Evolutionary conservation across 768 basidiomycete species (phyloP), one percentile per base, ranked within the genome.

Genomic region (Amanita thiersii): DNA sequence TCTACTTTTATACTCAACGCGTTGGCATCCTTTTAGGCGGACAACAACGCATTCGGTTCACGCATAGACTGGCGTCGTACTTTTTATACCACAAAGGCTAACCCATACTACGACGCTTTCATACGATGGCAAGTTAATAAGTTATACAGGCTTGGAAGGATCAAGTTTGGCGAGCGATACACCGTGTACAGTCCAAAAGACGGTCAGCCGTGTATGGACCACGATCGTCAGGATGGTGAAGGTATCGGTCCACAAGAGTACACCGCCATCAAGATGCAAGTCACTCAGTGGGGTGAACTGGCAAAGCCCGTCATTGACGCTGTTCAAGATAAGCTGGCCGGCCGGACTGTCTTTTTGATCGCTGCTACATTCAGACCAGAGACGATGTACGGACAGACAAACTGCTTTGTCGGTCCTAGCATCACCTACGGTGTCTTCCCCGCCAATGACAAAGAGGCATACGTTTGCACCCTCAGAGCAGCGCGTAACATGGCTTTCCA

Each of bases 121-220:
- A 89, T 99, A 36, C 81, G 92, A 24, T 99, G 96, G 96, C 96
- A 99, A 57, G 81, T 91, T 61, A 97, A 94, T 70, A 91, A 88
- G 58, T 72, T 98, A 6, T 73, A 89, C 62, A 69, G 66, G 31
- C 70, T 91, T 35, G 85, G 86, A 24, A 93, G 92, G 65, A 89
- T 99, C 70, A 96, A 94, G 63, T 99, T 97, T 56, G 96, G 96
- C 37, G 87, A 96, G 63, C 82, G 96, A 32, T 94, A 97, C 62
- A 99, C 96, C 10, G 89, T 99, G 56, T 99, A 96, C 73, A 93
- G 89, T 49, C 91, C 92, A 2, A 97, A 97, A 62, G 96, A 99
- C 52, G 93, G 92, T 2, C 96, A 98, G 56, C 94, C 96, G 0
- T 99, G 96, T 57, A 98, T 99, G 96, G 96, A 99, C 62, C 96